These are phyloP conservation scores for Salinomyces thailandicus DNA, from an alignment of 2,329 filamentous ascomycete species.

Conservation along the genomic window DNA sequence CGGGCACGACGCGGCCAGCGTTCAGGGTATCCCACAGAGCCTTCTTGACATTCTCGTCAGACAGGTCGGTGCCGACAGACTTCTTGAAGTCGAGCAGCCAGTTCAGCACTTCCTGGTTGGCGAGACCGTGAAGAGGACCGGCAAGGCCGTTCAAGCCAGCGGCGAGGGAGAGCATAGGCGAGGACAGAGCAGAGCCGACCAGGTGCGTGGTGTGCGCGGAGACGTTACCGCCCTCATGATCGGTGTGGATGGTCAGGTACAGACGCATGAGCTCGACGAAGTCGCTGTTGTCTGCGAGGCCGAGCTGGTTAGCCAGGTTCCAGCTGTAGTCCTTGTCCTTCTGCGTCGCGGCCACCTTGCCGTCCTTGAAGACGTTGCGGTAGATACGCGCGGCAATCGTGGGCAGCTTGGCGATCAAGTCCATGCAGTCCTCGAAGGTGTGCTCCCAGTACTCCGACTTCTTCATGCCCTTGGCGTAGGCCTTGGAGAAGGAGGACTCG, in stretches of 20 bases:
- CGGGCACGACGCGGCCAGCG: conserved; percentile 87
- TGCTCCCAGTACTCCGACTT: conserved; percentile 99
- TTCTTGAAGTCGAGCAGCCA: conserved; percentile 99
- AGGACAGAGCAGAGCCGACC: conserved; percentile 92
- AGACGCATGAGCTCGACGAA: conserved; percentile 97
- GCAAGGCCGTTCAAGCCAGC: conserved; percentile 97
- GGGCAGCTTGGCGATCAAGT: conserved; percentile 98
- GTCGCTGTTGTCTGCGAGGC: conserved; percentile 88
- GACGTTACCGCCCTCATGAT: conserved; percentile 99
- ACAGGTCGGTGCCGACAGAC: conserved; percentile 82
- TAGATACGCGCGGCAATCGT: conserved; percentile 98
- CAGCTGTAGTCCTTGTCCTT: conserved; percentile 99
- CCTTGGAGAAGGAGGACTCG: conserved; percentile 94
- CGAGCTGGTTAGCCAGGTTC: conserved; percentile 99
- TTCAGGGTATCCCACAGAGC: conserved; percentile 99
- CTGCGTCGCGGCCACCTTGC: conserved; percentile 90
- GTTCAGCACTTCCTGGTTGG: conserved; percentile 98
- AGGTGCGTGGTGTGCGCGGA: conserved; percentile 97
- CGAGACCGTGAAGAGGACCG: conserved; percentile 94
- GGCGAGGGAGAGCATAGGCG: conserved; percentile 89
- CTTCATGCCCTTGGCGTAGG: conserved; percentile 97
- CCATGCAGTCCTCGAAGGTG: conserved; percentile 99
- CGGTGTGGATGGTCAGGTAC: conserved; percentile 99
- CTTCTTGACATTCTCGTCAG: conserved; percentile 91
- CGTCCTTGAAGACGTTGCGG: conserved; percentile 99